These are phyloP conservation scores for Globisporangium nunn DNA, from an alignment of 352 stramenopile species.

Conservation along the genomic window DNA sequence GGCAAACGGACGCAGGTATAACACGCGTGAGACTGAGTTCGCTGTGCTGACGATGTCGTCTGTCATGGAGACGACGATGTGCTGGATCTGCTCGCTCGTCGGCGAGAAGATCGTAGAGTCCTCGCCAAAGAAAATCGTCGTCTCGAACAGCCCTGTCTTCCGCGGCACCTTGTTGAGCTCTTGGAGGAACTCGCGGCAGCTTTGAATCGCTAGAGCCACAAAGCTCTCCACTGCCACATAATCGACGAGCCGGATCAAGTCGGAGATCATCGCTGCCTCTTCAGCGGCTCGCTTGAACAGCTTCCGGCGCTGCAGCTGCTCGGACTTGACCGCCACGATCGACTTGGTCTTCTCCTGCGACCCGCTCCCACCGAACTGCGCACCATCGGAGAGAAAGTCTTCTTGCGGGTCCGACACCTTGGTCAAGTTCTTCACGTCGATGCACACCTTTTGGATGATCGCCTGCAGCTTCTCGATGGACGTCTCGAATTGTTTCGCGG, in stretches of 20 bases:
- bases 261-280: constrained; percentile 86
- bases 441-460: constrained; percentile 86
- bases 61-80: constrained; percentile 84
- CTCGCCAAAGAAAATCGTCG: constrained; percentile 87
- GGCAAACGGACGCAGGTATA: constrained; percentile 86
- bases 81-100: constrained; percentile 85
- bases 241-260: constrained; percentile 92
- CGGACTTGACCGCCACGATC: constrained; percentile 90
- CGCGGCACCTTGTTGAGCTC: constrained; percentile 84
- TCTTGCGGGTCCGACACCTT: constrained; percentile 52
- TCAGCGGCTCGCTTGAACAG: constrained; percentile 81
- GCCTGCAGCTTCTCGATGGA: constrained; percentile 89
- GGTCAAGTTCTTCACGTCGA: constrained; percentile 87
- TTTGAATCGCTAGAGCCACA: constrained; percentile 78
- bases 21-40: constrained; percentile 83
- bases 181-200: constrained; percentile 77
- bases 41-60: constrained; percentile 87
- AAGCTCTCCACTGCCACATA: constrained; percentile 91
- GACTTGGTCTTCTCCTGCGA: constrained; percentile 86
- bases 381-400: constrained; percentile 48
- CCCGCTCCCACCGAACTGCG: constrained; percentile 19
- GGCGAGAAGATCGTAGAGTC: constrained; percentile 78
- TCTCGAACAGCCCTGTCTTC: constrained; percentile 92
- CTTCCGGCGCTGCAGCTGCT: constrained; percentile 76
- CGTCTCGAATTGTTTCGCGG: constrained; percentile 86